Evolutionary conservation across 2,329 filamentous ascomycete genomes (phyloP).

Genomic region (Cladosporium sp.): DNA sequence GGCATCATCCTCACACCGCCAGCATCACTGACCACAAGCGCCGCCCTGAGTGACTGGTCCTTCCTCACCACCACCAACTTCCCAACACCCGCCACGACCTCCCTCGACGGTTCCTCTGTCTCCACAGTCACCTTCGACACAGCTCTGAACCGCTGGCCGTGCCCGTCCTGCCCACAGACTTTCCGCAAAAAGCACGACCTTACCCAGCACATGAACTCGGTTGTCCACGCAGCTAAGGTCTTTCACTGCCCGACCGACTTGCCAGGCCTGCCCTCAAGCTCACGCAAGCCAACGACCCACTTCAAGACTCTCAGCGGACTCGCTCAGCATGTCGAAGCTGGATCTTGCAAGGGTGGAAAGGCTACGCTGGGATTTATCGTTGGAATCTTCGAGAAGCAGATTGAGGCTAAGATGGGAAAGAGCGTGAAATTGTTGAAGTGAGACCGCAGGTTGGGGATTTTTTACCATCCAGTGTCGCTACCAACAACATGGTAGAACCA

Average conservation of each 20-base stretch:
- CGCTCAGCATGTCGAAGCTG: conserved; percentile 17
- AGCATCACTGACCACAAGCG: neutral
- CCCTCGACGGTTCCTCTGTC: neutral
- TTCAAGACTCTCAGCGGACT: conserved; percentile 21
- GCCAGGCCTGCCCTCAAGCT: neutral
- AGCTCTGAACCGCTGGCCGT: conserved; percentile 4
- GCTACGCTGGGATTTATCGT: conserved; percentile 6
- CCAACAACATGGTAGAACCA: too few species aligned
- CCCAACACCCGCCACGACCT: neutral
- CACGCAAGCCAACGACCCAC: neutral
- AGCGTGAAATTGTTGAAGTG: conserved; percentile 12
- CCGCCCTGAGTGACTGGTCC: conserved; percentile 10
- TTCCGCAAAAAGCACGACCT: conserved; percentile 14
- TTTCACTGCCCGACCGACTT: conserved; percentile 15
- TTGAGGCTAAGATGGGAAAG: conserved; percentile 9
- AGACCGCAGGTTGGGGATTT: neutral
- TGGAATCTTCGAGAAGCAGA: conserved; percentile 12
- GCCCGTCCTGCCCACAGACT: conserved; percentile 7
- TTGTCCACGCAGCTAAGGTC: conserved; percentile 12
- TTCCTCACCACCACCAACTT: neutral
- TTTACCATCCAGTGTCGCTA: too few species aligned
- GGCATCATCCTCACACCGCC: neutral
- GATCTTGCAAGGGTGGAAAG: conserved; percentile 14
- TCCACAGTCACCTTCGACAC: neutral
- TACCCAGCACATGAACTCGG: conserved; percentile 14